Percentiles rank a stretch among this genome's conserved stretches.
Conservation (phyloP, 495 filamentous ascomycete species). For the Amniculicola lignicola region DNA sequence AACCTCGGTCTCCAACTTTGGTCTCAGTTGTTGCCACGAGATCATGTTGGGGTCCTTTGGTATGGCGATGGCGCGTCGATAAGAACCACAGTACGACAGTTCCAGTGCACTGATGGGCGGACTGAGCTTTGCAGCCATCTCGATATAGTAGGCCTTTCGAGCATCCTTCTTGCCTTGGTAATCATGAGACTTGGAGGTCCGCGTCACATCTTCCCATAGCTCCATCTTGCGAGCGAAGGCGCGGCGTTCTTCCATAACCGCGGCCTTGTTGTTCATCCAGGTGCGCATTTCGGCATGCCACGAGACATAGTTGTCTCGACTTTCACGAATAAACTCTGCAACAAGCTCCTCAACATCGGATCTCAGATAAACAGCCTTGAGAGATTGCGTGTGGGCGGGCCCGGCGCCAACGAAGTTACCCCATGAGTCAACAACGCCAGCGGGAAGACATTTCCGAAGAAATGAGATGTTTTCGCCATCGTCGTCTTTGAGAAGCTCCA, state of each 20-base stretch:
- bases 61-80: constrained; percentile 24
- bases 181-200: background rate
- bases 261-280: constrained; percentile 20
- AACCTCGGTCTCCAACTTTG: constrained; percentile 31
- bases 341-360: constrained; percentile 22
- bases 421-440: constrained; percentile 33
- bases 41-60: constrained; percentile 24
- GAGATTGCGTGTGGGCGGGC: constrained; percentile 10
- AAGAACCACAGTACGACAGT: constrained; percentile 21
- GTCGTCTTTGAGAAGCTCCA: constrained; percentile 3
- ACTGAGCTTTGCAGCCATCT: constrained; percentile 21
- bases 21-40: constrained; percentile 29
- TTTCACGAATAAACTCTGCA: constrained; percentile 11
- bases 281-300: constrained; percentile 17
- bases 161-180: constrained; percentile 26
- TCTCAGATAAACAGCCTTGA: constrained; percentile 18
- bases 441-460: constrained; percentile 27
- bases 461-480: constrained; percentile 23
- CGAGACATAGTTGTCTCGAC: constrained; percentile 5
- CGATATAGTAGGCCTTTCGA: constrained; percentile 19
- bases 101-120: constrained; percentile 21
- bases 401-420: constrained; percentile 29
- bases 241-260: constrained; percentile 11
- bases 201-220: constrained; percentile 23
- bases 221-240: constrained; percentile 28